Base-by-base conservation (phyloP, 495 filamentous ascomycete species). In the Tuber indicum region DNA sequence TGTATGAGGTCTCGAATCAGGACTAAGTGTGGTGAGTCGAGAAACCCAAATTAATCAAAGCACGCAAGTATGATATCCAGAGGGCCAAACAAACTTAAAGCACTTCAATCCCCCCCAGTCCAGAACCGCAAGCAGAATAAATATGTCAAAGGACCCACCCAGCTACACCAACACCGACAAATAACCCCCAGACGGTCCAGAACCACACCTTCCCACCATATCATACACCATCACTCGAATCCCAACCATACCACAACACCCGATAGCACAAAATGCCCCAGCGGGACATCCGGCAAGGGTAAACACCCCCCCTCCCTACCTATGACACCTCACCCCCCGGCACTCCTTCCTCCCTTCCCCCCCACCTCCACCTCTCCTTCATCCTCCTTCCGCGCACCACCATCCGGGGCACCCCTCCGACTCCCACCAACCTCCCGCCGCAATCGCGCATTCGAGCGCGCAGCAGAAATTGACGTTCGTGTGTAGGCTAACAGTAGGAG, bases 351-450 rank as follows among this genome's bases (percentile, higher is more conserved):
- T 32, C 32, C 45, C 45, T 14, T 46, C 45, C 45, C 45, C 10
- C 12, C 26, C n/a, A 1, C n/a, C 3, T 8, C 52, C n/a, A n/a
- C n/a, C 52, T 26, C 52, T 8, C 52, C n/a, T 32, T n/a, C 52
- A 32, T n/a, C n/a, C 52, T 16, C 52, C n/a, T 32, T 32, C 52
- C 52, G 52, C 52, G 3, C 12, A 32, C n/a, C 52, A 6, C n/a
- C n/a, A 32, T 12, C 52, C 23, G 3, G 46, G 5, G 19, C 19
- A 10, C 52, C 52, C n/a, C 52, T 6, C 47, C 47, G 23, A 52
- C 21, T 23, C 47, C 86, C 86, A 76, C 87, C 87, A 39, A 85
- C 87, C 52, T 85, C 84, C 39, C 87, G 78, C 52, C 87, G 86
- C 12, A 81, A 52, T 26, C 70, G 70, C 26, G 86, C 86, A 70